Conservation (phyloP, 495 filamentous ascomycete genomes). For the Penicillium taxi region DNA sequence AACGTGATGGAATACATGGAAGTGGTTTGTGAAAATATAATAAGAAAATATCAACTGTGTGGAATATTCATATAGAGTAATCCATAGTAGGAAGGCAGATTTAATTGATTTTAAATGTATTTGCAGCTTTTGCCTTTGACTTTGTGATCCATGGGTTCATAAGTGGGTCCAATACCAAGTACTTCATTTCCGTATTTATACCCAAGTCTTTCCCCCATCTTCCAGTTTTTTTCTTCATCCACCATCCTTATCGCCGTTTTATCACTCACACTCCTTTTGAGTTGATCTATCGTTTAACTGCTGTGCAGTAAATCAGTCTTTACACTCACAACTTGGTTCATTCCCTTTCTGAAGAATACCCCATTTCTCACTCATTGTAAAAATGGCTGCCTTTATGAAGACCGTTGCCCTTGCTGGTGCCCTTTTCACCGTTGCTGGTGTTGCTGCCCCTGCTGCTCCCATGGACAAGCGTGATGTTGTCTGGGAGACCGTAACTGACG, state of each 20-base stretch:
- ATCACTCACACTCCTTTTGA: slow-evolving; percentile 23
- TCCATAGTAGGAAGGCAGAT: background rate
- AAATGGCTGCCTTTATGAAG: slow-evolving; percentile 40
- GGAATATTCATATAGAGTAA: too few relatives aligned
- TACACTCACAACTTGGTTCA: too few relatives aligned
- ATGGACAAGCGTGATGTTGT: slow-evolving; percentile 33
- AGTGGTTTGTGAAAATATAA: too few relatives aligned
- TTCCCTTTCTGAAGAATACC: slow-evolving; percentile 11
- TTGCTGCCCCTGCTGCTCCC: slow-evolving; percentile 34
- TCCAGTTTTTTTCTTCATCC: slow-evolving; percentile 2
- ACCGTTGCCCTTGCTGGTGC: slow-evolving; percentile 35
- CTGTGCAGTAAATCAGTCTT: slow-evolving; percentile 32
- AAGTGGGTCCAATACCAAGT: background rate
- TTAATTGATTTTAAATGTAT: background rate
- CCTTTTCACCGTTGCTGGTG: slow-evolving; percentile 29
- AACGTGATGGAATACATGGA: too few relatives aligned
- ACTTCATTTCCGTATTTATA: slow-evolving; percentile 1
- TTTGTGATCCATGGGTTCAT: slow-evolving; percentile 2
- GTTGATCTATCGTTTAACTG: slow-evolving; percentile 21
- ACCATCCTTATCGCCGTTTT: slow-evolving; percentile 8
- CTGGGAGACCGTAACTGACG: slow-evolving; percentile 26
- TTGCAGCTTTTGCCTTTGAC: too few relatives aligned
- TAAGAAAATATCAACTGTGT: too few relatives aligned
- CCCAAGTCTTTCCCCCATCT: background rate
- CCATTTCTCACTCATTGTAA: slow-evolving; percentile 2